Evolutionary conservation across 768 basidiomycete species (phyloP).

Genomic region (Suillus spraguei): DNA sequence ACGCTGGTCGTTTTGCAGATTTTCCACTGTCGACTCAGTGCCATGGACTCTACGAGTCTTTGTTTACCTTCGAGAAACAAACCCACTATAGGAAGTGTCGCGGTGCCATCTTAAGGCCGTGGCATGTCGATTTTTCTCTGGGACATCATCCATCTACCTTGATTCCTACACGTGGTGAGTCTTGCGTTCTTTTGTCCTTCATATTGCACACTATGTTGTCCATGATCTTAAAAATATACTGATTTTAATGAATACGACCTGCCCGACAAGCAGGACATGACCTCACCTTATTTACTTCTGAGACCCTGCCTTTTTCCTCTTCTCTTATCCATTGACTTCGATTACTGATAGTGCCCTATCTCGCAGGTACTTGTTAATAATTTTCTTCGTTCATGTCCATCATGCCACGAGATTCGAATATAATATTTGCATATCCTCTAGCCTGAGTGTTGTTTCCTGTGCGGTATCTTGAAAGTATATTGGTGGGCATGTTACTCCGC

Average conservation of each 20-base stretch:
- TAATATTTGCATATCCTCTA: not conserved
- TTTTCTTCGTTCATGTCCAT: not conserved
- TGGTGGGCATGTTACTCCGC: not conserved
- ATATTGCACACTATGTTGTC: conserved; percentile 10
- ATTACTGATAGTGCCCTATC: not conserved
- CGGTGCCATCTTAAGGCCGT: conserved; percentile 39
- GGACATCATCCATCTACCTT: conserved; percentile 30
- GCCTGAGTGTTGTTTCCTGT: not conserved
- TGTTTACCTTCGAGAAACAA: conserved; percentile 42
- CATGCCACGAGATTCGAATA: not conserved
- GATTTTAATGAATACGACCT: conserved; percentile 37
- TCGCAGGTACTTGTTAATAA: not conserved
- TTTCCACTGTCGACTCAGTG: conserved; percentile 49
- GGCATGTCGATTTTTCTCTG: conserved; percentile 51
- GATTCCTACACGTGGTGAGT: not conserved
- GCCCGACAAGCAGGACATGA: conserved; percentile 25
- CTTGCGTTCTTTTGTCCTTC: not conserved
- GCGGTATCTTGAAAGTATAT: not conserved
- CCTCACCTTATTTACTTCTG: conserved; percentile 13
- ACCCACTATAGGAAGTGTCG: conserved; percentile 53
- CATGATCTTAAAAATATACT: conserved; percentile 29
- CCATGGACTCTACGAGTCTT: conserved; percentile 43
- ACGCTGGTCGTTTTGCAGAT: conserved; percentile 46
- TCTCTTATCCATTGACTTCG: not conserved
- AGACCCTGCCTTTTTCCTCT: conserved; percentile 3